phyloP scores from a whole-genome alignment of 768 basidiomycete genomes.

The Sutorius australiensis region DNA sequence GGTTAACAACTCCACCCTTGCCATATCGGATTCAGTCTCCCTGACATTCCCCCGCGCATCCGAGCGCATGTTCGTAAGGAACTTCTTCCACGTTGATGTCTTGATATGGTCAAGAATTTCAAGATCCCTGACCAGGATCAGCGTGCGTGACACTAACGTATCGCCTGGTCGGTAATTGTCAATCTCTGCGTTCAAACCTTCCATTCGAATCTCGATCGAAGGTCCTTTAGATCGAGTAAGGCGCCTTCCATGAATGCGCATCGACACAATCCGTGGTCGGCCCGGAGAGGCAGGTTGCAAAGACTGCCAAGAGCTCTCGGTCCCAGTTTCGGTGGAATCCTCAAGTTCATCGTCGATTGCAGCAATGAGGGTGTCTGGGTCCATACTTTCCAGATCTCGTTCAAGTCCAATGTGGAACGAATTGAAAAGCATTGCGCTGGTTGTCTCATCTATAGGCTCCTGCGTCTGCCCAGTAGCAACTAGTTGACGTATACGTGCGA shows the following conservation, averaged over 20 bases:
- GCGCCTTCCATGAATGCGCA: constrained; percentile 51
- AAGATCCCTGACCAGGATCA: constrained; percentile 64
- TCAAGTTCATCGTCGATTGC: constrained; percentile 91
- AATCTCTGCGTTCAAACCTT: constrained; percentile 58
- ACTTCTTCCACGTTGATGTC: constrained; percentile 98
- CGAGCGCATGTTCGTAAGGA: constrained; percentile 79
- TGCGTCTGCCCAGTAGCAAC: constrained; percentile 86
- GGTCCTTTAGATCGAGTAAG: constrained; percentile 72
- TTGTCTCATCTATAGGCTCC: constrained; percentile 68
- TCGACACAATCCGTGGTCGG: constrained; percentile 30
- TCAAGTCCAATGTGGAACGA: constrained; percentile 93
- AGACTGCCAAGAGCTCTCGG: constrained; percentile 89
- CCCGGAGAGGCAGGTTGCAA: constrained; percentile 53
- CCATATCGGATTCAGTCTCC: constrained; percentile 92
- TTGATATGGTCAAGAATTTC: constrained; percentile 98
- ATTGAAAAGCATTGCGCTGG: constrained; percentile 82
- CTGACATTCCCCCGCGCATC: constrained; percentile 86
- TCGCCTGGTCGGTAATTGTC: constrained; percentile 59
- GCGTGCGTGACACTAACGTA: constrained; percentile 58
- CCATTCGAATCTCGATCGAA: constrained; percentile 80
- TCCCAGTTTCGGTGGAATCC: constrained; percentile 68
- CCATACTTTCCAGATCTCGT: constrained; percentile 67
- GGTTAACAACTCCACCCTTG: constrained; percentile 73
- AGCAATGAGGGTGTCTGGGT: constrained; percentile 74
- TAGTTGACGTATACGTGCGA: constrained; percentile 88